Evolutionary conservation across 2,329 filamentous ascomycete species (phyloP).

Genomic region (Delphinella strobiligena): DNA sequence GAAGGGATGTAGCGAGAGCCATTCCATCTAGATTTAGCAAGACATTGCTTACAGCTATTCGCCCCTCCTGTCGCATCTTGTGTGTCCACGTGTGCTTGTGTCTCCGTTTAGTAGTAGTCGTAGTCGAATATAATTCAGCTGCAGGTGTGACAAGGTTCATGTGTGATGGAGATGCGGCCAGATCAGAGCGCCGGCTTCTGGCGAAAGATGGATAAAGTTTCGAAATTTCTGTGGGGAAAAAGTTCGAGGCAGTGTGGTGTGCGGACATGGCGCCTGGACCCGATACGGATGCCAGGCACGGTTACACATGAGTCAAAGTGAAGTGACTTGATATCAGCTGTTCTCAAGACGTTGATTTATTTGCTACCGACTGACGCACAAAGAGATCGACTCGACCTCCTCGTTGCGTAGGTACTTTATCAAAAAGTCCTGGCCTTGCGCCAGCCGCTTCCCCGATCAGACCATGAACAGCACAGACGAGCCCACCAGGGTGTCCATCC

Average conservation of each 20-base stretch:
- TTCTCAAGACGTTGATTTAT: no score
- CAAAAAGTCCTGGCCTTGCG: neutral
- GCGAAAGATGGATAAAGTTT: constrained; percentile 4
- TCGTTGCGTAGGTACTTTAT: neutral
- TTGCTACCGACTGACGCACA: no score
- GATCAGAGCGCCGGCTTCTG: no score
- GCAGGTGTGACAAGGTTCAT: no score
- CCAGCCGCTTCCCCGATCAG: neutral
- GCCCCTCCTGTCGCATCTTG: constrained; percentile 5
- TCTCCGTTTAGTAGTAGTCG: no score
- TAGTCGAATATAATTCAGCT: no score
- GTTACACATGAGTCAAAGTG: no score
- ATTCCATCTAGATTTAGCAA: constrained; percentile 1
- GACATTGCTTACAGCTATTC: constrained; percentile 9
- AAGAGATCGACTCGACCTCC: neutral
- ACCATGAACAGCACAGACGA: constrained; percentile 3
- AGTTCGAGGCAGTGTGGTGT: neutral
- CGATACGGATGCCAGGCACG: no score
- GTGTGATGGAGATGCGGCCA: no score
- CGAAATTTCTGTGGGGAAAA: constrained; percentile 1
- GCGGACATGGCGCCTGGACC: no score
- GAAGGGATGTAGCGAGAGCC: constrained; percentile 50
- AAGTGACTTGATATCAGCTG: no score
- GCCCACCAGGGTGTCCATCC: constrained; percentile 58
- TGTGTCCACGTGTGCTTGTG: neutral